These are phyloP conservation scores for Neocucurbitaria cava DNA, from an alignment of 2,329 filamentous ascomycete genomes.

Conservation along the genomic window DNA sequence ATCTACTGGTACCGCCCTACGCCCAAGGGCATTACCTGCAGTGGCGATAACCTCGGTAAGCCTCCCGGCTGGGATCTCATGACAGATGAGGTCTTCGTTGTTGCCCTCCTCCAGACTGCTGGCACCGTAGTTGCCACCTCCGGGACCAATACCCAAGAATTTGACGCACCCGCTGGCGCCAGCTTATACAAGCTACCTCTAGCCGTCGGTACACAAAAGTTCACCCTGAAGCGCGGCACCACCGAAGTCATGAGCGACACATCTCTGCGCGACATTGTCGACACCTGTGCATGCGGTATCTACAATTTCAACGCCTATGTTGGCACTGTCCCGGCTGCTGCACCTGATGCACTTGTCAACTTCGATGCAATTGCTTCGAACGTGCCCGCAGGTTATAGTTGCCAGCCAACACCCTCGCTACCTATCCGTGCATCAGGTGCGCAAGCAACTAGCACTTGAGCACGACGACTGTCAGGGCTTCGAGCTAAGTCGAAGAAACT, in stretches of 20 bases:
- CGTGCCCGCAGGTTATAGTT: conserved; percentile 2
- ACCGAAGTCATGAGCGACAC: conserved; percentile 55
- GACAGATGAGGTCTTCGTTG: conserved; percentile 60
- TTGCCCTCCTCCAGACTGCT: conserved; percentile 57
- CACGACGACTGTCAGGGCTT: background rate
- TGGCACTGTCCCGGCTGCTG: conserved; percentile 55
- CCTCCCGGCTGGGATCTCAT: conserved; percentile 60
- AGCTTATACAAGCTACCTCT: conserved; percentile 56
- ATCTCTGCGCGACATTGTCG: conserved; percentile 59
- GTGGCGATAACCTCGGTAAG: conserved; percentile 40
- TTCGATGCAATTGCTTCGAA: conserved; percentile 2
- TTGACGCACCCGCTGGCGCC: conserved; percentile 57
- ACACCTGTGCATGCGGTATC: conserved; percentile 59
- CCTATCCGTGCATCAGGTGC: conserved; percentile 8
- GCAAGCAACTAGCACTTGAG: background rate
- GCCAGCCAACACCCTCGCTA: conserved; percentile 7
- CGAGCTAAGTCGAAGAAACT: background rate
- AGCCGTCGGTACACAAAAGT: conserved; percentile 57
- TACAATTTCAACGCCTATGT: conserved; percentile 67
- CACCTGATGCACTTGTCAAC: conserved; percentile 18
- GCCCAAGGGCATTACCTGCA: conserved; percentile 60
- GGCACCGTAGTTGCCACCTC: conserved; percentile 57
- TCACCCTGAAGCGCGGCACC: conserved; percentile 54
- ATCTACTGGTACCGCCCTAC: conserved; percentile 65
- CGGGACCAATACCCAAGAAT: conserved; percentile 53